Percentiles rank a stretch among this genome's conserved stretches.
These are phyloP conservation scores for Nakataea oryzae DNA, from an alignment of 2,329 filamentous ascomycete genomes.

Conservation along the genomic window DNA sequence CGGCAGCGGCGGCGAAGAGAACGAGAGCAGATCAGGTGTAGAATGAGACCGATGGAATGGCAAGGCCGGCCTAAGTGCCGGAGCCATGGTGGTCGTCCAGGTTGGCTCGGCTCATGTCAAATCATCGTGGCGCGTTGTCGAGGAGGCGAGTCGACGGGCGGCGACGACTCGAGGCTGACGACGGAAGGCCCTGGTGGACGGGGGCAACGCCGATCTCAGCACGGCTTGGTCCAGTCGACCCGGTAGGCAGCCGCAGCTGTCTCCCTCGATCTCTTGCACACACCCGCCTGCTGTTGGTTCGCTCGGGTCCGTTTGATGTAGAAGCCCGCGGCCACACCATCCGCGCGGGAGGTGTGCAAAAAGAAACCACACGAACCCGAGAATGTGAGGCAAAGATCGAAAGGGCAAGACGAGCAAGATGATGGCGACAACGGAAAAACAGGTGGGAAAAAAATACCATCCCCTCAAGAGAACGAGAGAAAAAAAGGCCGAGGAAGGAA, in stretches of 20 bases:
- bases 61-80: slow-evolving; percentile 26
- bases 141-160: neutral
- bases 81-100: slow-evolving; percentile 22
- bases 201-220: neutral
- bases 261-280: neutral
- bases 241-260: neutral
- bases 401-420: neutral
- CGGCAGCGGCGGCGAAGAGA: slow-evolving; percentile 3
- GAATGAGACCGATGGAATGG: slow-evolving; percentile 24
- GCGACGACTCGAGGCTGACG: neutral
- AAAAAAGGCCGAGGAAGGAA: neutral
- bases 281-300: neutral
- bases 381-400: neutral
- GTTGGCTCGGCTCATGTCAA: slow-evolving; percentile 33
- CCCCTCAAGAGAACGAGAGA: too few species aligned
- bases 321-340: neutral
- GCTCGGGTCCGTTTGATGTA: neutral
- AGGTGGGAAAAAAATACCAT: slow-evolving; percentile 1
- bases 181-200: neutral
- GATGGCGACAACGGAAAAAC: too few species aligned
- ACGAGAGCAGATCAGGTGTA: slow-evolving; percentile 17
- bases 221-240: neutral
- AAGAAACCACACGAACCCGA: neutral
- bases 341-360: neutral
- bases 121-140: neutral